Base-by-base conservation (phyloP, 495 filamentous ascomycete species). In the Talaromyces thailandensis region DNA sequence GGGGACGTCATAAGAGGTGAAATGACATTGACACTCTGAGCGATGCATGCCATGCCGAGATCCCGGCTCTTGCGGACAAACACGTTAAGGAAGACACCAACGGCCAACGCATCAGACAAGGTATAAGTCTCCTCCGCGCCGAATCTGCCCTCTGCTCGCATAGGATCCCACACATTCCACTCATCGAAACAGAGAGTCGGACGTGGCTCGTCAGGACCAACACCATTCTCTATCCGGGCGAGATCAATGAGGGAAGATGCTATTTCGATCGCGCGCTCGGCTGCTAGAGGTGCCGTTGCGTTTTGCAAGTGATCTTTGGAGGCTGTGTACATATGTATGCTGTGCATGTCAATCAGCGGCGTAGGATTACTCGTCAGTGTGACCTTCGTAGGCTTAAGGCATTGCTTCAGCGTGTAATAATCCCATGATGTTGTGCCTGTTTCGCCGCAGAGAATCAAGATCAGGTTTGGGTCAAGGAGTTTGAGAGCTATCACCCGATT, bases 111-210 rank as follows among this genome's bases (percentile, higher is more conserved):
- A 69, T 93, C 89, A 1, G 85, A 89, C 16, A 92, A 81, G 0
- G 87, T 91, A 71, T 93, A 92, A 67, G 70, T 72, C 68, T 90
- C 86, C 70, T 89, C 87, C 1, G 83, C 87, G 21, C 87, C 87
- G 58, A 78, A 71, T 64, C 86, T 85, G 45, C 87, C 88, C 4
- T 85, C 86, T 1, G 89, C 88, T 25, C 88, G 82, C 40, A 81
- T 76, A 6, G 88, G 88, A 68, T 92, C 88, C 89, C 89, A 92
- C 12, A 92, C 88, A 71, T 93, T 90, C 89, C 89, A 92, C 71
- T 92, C 89, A 70, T 93, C 89, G 69, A 92, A 92, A 73, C 89
- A 92, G 70, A 93, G 90, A 40, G 78, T 87, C 14, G 83, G 86
- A 11, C 78, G 72, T 12, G 81, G 81, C 28, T 84, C 80, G 4